These are phyloP conservation scores for Syzygium oleosum DNA, from an alignment of 345 rosid genomes.

Conservation along the genomic window DNA sequence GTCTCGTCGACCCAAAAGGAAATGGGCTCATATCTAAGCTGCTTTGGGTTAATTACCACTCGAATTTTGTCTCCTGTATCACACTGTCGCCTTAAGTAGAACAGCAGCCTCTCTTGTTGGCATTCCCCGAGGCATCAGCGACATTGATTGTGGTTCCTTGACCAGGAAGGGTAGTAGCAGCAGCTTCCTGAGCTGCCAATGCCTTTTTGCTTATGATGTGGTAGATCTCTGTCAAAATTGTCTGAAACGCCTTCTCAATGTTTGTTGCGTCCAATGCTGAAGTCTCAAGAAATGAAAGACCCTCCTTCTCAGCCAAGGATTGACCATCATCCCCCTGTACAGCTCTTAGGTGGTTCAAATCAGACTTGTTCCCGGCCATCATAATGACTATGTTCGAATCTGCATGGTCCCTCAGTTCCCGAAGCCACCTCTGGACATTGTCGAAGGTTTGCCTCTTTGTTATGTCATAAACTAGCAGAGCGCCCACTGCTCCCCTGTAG, in stretches of 20 bases:
- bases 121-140: conserved; percentile 7
- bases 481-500: conserved; percentile 23
- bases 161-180: conserved; percentile 13
- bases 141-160: conserved; percentile 18
- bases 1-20: conserved; percentile 19
- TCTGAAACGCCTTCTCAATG: conserved; percentile 13
- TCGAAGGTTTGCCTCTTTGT: conserved; percentile 20
- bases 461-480: conserved; percentile 15
- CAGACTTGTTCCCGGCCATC: conserved; percentile 19
- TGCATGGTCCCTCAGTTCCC: conserved; percentile 24
- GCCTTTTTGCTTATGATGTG: conserved; percentile 21
- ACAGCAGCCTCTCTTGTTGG: conserved; percentile 12
- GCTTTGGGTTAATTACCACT: background rate
- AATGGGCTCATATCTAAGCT: background rate
- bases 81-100: conserved; percentile 1
- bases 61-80: background rate
- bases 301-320: conserved; percentile 17
- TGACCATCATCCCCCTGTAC: conserved; percentile 14
- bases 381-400: conserved; percentile 20
- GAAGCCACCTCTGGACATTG: conserved; percentile 24
- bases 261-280: conserved; percentile 16
- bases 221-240: conserved; percentile 17
- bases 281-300: conserved; percentile 19
- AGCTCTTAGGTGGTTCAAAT: conserved; percentile 16
- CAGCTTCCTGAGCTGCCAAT: conserved; percentile 21